A percentile compares a stretch with the other conserved stretches of the same genome.
Evolutionary conservation across 345 rosid genomes (phyloP).

Genomic region (Brassica nigra): DNA sequence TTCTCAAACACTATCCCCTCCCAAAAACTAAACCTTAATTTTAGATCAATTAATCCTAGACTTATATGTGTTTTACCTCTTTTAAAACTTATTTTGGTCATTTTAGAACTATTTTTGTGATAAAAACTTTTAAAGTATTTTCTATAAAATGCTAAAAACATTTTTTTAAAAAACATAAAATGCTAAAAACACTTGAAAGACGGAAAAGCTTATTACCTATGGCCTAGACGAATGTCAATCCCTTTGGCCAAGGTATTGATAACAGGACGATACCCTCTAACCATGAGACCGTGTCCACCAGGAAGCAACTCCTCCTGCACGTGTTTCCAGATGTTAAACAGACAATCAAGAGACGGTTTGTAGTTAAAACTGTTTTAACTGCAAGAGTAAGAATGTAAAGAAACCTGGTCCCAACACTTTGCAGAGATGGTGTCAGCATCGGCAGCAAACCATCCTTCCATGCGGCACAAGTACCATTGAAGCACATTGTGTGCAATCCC

Average conservation of each 20-base stretch:
- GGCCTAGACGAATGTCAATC: slow-evolving; percentile 79
- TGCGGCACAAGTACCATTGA: slow-evolving; percentile 96
- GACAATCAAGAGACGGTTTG: neutral
- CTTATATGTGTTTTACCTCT: too few species aligned
- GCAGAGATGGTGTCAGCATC: slow-evolving; percentile 94
- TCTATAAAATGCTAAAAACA: neutral
- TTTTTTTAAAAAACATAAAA: neutral
- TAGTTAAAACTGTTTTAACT: neutral
- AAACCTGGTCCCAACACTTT: slow-evolving; percentile 86
- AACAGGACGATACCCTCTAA: slow-evolving; percentile 93
- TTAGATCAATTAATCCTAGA: too few species aligned
- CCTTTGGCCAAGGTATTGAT: slow-evolving; percentile 95
- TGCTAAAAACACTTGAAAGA: neutral
- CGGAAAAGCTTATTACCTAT: slow-evolving; percentile 52
- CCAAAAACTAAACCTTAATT: too few species aligned
- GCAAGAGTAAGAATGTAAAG: neutral
- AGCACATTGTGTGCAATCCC: slow-evolving; percentile 81
- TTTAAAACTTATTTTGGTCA: too few species aligned
- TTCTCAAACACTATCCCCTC: too few species aligned
- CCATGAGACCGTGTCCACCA: slow-evolving; percentile 99
- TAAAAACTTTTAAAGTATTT: neutral
- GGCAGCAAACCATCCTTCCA: slow-evolving; percentile 99
- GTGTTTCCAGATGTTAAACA: neutral
- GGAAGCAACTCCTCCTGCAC: slow-evolving; percentile 85
- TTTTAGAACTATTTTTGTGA: too few species aligned